Evolutionary conservation across 345 rosid species (phyloP), one percentile per base, ranked within the genome.

Genomic region (Ailanthus altissimus): DNA sequence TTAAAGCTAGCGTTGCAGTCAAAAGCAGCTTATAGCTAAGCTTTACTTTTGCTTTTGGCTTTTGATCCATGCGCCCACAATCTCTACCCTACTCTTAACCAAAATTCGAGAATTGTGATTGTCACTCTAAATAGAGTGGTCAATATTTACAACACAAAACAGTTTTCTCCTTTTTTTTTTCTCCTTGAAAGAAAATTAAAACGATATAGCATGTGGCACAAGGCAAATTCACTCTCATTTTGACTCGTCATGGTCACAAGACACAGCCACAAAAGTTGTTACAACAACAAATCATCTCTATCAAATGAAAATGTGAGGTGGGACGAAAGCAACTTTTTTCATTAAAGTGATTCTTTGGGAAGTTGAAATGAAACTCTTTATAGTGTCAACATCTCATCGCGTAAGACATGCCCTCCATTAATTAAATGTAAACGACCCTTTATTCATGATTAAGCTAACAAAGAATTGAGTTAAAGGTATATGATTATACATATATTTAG

Each of bases 71-170:
- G 49, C 47, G 21, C 47, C 73, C 56, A 43, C 67, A 71, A 64
- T 18, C 67, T 3, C 62, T 43, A 75, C 68, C 70, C 83, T 77
- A 72, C 77, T 25, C 63, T 54, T 49, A 28, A 13, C 64, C 46
- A 38, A 71, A 2, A 14, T 16, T 45, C 6, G 59, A 50, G 43
- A n/a, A 25, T n/a, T 56, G 60, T 56, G 26, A 56, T 62, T 46
- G 61, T 74, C 66, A 64, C 15, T 72, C 20, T 56, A 11, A 8
- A 3, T 18, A 36, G 50, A 46, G 49, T 65, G 51, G 74, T 75
- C 67, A 78, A 67, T 28, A 16, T 40, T 57, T 76, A 53, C 69
- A 53, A 53, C 78, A 68, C 43, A 59, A 45, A n/a, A n/a, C n/a
- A n/a, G n/a, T n/a, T n/a, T n/a, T n/a, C n/a, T n/a, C 20, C 1